Conservation (phyloP, 176 grass and related monocot species). For the Echinochloa phyllopogon region DNA sequence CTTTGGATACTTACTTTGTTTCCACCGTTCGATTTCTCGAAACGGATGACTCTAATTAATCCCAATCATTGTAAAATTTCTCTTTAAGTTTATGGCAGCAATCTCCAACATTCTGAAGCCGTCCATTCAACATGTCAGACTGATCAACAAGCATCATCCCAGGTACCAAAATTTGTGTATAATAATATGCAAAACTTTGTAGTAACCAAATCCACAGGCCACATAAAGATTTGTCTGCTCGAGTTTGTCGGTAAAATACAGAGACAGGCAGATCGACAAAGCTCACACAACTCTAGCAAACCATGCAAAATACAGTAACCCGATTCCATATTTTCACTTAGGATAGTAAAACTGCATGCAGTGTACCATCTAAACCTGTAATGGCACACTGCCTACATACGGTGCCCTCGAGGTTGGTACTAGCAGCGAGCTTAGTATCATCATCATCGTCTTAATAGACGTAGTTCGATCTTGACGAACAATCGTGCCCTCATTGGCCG, state of each 20-base stretch:
- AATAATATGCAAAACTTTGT: conserved; percentile 30
- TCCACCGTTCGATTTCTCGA: too few relatives aligned
- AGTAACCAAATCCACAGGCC: conserved; percentile 29
- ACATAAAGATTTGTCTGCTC: background rate
- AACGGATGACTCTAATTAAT: too few relatives aligned
- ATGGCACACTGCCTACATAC: conserved; percentile 48
- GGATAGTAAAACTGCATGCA: conserved; percentile 22
- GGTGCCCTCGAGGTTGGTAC: conserved; percentile 43
- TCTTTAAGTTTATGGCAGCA: too few relatives aligned
- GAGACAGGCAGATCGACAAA: conserved; percentile 9
- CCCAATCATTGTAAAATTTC: too few relatives aligned
- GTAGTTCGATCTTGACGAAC: too few relatives aligned
- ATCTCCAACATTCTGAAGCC: too few relatives aligned
- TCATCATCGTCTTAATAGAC: background rate
- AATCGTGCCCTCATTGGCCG: too few relatives aligned
- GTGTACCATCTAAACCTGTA: conserved; percentile 39
- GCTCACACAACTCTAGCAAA: conserved; percentile 28
- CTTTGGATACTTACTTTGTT: too few relatives aligned
- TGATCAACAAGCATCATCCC: background rate
- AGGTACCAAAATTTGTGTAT: background rate
- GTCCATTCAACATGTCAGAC: background rate
- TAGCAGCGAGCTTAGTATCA: conserved; percentile 3
- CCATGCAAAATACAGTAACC: conserved; percentile 37
- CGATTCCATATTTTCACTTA: conserved; percentile 38
- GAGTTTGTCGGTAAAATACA: conserved; percentile 4